Percentiles rank a stretch among this genome's conserved stretches.
Evolutionary conservation across 2,329 filamentous ascomycete genomes (phyloP).

Genomic region (Pseudogymnoascus sp.): DNA sequence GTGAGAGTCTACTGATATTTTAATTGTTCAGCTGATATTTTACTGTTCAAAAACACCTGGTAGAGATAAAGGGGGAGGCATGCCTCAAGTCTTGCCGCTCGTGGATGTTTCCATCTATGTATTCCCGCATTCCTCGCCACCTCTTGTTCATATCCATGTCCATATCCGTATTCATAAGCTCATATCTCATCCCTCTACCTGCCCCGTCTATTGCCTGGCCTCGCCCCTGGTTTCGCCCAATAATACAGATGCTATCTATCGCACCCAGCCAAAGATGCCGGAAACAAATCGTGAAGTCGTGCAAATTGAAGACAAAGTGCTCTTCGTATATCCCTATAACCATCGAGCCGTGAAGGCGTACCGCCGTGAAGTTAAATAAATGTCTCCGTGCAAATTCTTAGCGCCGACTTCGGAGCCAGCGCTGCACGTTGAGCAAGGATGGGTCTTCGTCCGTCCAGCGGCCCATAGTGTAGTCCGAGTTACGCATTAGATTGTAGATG

Average conservation of each 20-base stretch:
- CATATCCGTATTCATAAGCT: not conserved
- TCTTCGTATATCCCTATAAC: slow-evolving; percentile 1
- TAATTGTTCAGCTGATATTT: no score
- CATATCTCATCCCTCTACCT: not conserved
- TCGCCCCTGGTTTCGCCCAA: not conserved
- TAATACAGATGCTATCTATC: slow-evolving; percentile 8
- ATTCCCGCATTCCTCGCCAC: not conserved
- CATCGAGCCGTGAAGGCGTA: not conserved
- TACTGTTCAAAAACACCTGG: no score
- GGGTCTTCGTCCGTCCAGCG: slow-evolving; percentile 59
- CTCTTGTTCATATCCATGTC: not conserved
- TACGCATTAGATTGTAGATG: slow-evolving; percentile 48
- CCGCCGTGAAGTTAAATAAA: not conserved
- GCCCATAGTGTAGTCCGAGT: slow-evolving; percentile 45
- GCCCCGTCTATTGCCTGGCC: not conserved
- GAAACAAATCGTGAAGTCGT: not conserved
- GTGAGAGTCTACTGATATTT: no score
- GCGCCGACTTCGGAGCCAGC: slow-evolving; percentile 45
- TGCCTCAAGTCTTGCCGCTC: no score
- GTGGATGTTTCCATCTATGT: not conserved
- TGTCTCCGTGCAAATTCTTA: slow-evolving; percentile 14
- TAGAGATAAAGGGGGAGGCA: no score
- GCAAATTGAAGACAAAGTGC: not conserved
- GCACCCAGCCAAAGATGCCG: not conserved
- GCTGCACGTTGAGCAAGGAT: slow-evolving; percentile 46